Conservation (phyloP, 345 rosid species). For the Eucalyptus brandiana region DNA sequence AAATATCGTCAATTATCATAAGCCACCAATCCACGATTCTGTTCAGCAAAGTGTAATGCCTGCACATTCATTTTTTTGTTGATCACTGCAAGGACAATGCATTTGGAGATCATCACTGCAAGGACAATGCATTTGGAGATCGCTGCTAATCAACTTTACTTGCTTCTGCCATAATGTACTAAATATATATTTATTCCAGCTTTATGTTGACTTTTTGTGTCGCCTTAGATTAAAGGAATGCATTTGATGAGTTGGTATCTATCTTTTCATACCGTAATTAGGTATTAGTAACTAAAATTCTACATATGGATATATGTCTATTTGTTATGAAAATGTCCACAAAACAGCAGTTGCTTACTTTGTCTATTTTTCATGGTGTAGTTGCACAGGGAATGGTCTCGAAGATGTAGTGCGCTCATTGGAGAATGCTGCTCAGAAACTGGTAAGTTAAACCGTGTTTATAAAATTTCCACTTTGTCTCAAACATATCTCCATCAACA, state of each 20-base stretch:
- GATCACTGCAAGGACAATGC: not conserved
- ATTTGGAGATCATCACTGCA: not conserved
- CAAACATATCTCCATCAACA: not conserved
- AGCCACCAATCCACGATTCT: not conserved
- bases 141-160: not conserved
- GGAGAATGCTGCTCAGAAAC: not conserved
- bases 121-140: not conserved
- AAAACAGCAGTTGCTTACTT: too few relatives aligned
- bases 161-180: not conserved
- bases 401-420: not conserved
- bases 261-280: too few relatives aligned
- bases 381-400: not conserved
- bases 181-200: not conserved
- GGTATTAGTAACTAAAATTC: not conserved
- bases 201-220: rapidly evolving
- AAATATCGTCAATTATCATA: not conserved
- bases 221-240: rapidly evolving
- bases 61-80: rapidly evolving
- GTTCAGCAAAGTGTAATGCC: rapidly evolving
- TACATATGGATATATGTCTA: not conserved
- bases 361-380: not conserved
- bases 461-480: not conserved
- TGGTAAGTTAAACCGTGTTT: not conserved
- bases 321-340: too few relatives aligned
- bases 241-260: not conserved